A percentile compares a stretch with the other conserved stretches of the same genome.
These are phyloP conservation scores for Phyllosticta paracitricarpa DNA, from an alignment of 2,329 filamentous ascomycete genomes.

Conservation along the genomic window DNA sequence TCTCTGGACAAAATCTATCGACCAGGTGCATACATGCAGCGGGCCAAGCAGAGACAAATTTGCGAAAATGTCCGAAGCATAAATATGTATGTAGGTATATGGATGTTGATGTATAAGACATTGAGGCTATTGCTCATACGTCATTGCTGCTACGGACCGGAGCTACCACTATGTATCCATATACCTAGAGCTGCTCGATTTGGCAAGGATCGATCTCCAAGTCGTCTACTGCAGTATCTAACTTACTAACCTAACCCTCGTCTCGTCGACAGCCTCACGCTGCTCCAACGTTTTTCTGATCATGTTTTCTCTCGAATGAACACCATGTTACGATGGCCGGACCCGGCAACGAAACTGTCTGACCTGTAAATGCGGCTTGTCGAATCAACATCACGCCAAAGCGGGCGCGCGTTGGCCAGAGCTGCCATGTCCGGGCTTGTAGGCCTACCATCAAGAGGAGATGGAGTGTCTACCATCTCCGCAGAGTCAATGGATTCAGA, in stretches of 20 bases:
- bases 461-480: neutral
- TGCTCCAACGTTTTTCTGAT: neutral
- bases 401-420: neutral
- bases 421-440: neutral
- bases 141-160: neutral
- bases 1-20: neutral
- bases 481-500: neutral
- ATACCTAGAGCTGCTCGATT: neutral
- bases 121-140: neutral
- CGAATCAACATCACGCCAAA: neutral
- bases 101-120: neutral
- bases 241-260: too few species aligned
- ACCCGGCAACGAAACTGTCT: neutral
- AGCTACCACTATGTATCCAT: neutral
- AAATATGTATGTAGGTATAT: neutral
- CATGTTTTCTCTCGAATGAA: neutral
- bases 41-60: neutral
- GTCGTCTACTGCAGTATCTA: too few species aligned
- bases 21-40: neutral
- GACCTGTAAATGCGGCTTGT: neutral
- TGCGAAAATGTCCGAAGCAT: neutral
- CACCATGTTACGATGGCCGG: neutral
- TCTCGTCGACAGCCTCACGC: neutral
- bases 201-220: neutral
- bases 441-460: neutral